Conservation (phyloP, 78 protist genomes). For the Dictyostelium intermedium region DNA sequence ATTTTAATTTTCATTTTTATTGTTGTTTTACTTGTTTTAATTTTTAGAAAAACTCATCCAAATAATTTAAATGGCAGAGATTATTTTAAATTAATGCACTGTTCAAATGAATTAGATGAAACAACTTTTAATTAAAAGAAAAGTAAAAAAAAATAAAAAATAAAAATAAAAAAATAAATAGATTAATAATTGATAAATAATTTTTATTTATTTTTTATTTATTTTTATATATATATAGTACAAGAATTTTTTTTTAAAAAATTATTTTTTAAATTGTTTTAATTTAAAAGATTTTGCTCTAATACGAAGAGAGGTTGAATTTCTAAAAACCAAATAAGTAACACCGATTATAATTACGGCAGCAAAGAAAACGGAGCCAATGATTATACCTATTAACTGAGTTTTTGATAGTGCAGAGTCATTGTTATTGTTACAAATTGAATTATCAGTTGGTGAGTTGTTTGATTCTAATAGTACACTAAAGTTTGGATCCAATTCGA, state of each 20-base stretch:
- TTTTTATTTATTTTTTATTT: too few species aligned
- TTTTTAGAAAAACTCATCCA: background rate
- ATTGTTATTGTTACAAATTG: background rate
- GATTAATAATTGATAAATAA: too few species aligned
- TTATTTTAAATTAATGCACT: background rate
- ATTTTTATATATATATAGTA: too few species aligned
- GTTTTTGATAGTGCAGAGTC: background rate
- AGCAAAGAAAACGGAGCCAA: background rate
- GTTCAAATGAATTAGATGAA: constrained; percentile 11
- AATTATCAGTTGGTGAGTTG: background rate
- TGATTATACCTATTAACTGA: background rate
- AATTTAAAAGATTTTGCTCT: background rate
- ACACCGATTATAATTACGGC: background rate
- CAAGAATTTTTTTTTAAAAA: too few species aligned
- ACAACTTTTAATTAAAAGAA: background rate
- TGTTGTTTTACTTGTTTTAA: background rate
- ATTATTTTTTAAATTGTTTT: background rate
- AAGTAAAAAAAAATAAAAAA: background rate
- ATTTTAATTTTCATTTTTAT: background rate
- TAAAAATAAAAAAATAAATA: background rate
- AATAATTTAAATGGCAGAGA: background rate
- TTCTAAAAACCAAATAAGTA: background rate
- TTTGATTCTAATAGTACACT: background rate
- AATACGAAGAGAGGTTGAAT: background rate
- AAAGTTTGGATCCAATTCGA: background rate